Evolutionary conservation across 2,329 filamentous ascomycete genomes (phyloP), one percentile per base, ranked within the genome.

Genomic region (Microcyclosporella mali): DNA sequence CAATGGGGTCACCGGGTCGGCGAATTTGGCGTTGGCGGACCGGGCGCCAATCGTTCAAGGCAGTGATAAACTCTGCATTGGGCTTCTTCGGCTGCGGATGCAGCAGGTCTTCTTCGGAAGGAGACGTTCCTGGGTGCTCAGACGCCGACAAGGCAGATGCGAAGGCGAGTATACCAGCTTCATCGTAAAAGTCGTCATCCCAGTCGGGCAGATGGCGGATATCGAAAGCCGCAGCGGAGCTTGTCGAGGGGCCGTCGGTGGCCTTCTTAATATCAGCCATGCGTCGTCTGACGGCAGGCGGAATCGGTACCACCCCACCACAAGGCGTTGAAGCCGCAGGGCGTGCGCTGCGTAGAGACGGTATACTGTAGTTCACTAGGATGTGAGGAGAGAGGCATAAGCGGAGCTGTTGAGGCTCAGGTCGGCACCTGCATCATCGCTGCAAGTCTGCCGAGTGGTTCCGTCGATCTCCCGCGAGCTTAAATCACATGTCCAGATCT

Each of bases 21-120:
- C 57, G 58, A 47, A 64, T 62, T 73, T 71, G 16, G 44, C 77
- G 81, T 61, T 90, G 79, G 55, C 85, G 82, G 10, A 97, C 79
- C 0, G 92, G 92, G 12, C 86, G 82, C 92, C 92, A 98, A 70
- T 98, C 92, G 64, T 94, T 94, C 60, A 94, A 80, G 31, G 92
- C 90, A 3, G 87, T 85, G 57, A 97, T 87, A 62, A 89, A 88
- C 52, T 65, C 42, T 47, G 56, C 46, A 59, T 68, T 60, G 66
- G 68, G 42, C 67, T 70, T 51, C 16, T 45, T 50, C 4, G 40
- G 40, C 25, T 40, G 41, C 55, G 71, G 47, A 58, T 63, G 50
- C 37, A 66, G 58, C 33, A 62, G 68, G 64, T 84, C 81, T 37
- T 75, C 68, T 37, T 77, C 72, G 10, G 75, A 81, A 28, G 84